Evolutionary conservation across 139 green algal species (phyloP).

Genomic region (Auxenochlorella protothecoides): DNA sequence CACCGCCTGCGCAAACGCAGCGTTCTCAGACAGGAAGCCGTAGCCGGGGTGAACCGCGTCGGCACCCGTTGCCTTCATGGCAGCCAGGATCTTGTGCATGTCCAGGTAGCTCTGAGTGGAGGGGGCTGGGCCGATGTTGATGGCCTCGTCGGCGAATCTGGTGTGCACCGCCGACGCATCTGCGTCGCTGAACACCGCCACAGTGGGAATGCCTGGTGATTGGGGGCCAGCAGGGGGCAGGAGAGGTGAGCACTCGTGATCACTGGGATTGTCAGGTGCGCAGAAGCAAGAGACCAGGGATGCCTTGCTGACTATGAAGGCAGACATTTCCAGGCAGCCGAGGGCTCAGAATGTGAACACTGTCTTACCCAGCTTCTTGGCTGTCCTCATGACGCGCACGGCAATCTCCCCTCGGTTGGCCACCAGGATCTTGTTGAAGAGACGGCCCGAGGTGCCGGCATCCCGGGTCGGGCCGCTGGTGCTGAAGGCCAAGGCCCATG

Average conservation of each 20-base stretch:
- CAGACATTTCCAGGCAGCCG: neutral
- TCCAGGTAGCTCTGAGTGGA: conserved; percentile 67
- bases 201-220: conserved; percentile 53
- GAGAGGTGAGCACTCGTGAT: no score
- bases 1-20: conserved; percentile 51
- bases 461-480: no score
- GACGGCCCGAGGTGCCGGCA: neutral
- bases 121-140: conserved; percentile 58
- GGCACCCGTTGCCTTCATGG: conserved; percentile 39
- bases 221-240: neutral
- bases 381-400: conserved; percentile 68
- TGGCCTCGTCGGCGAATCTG: conserved; percentile 52
- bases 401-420: conserved; percentile 90
- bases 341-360: neutral
- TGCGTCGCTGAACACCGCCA: conserved; percentile 71
- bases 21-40: conserved; percentile 75
- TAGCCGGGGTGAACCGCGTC: conserved; percentile 74
- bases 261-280: no score
- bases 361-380: conserved; percentile 42
- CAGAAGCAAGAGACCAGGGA: neutral
- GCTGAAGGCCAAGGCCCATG: neutral
- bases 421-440: conserved; percentile 59
- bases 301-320: no score
- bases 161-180: conserved; percentile 49
- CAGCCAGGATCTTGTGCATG: conserved; percentile 49